These are phyloP conservation scores for Stephania cephalantha DNA, from an alignment of 164 flowering plant species.

Conservation along the genomic window DNA sequence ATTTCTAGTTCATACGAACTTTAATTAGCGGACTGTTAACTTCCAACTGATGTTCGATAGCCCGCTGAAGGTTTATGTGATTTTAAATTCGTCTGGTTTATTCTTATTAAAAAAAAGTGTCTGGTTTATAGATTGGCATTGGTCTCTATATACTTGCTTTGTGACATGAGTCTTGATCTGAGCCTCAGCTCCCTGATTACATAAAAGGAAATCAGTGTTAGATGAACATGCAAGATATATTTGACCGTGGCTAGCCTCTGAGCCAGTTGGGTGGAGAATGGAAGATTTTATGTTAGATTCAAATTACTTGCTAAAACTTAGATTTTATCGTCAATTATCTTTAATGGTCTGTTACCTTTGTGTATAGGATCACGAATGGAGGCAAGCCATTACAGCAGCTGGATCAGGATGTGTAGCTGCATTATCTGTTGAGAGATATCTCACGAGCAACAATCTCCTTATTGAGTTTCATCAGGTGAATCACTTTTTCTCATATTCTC, in stretches of 20 bases:
- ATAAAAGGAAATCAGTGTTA: background rate
- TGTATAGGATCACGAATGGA: constrained; percentile 93
- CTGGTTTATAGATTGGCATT: background rate
- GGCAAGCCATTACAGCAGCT: constrained; percentile 98
- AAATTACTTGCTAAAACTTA: background rate
- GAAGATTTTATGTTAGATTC: background rate
- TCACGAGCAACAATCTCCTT: constrained; percentile 69
- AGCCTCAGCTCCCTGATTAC: background rate
- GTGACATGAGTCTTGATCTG: background rate
- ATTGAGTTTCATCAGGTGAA: constrained; percentile 95
- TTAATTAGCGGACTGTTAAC: background rate
- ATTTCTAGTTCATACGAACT: background rate
- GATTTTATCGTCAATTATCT: background rate
- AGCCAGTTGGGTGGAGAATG: background rate
- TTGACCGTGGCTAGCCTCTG: background rate
- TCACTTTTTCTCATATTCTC: background rate
- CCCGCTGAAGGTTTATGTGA: background rate
- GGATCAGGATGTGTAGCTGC: constrained; percentile 99
- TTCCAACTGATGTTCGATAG: background rate
- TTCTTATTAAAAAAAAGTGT: background rate
- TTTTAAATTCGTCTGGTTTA: no score
- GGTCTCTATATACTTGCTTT: background rate
- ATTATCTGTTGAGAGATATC: constrained; percentile 93
- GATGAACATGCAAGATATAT: background rate
- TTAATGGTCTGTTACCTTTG: background rate